phyloP scores from a whole-genome alignment of 768 basidiomycete species.

The Psilocybe cubensis region DNA sequence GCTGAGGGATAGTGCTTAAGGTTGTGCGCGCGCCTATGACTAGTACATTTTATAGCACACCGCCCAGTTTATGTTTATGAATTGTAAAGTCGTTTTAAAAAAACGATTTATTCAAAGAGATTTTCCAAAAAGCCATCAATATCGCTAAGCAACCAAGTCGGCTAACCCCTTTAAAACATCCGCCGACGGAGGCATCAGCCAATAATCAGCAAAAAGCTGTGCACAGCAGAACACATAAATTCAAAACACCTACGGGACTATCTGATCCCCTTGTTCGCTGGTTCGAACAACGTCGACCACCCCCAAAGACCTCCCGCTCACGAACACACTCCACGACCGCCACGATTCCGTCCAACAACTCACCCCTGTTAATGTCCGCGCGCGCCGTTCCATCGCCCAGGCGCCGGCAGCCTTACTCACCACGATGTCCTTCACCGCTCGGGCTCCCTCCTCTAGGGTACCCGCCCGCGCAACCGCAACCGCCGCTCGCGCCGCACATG shows the following conservation, averaged over 20 bases:
- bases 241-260: neutral
- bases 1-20: too few relatives aligned
- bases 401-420: constrained; percentile 22
- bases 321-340: constrained; percentile 15
- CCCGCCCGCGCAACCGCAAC: constrained; percentile 6
- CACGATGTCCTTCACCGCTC: constrained; percentile 23
- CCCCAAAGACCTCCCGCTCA: constrained; percentile 8
- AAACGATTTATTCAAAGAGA: too few relatives aligned
- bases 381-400: constrained; percentile 20
- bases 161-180: neutral
- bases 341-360: neutral
- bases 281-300: constrained; percentile 21
- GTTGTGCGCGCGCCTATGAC: too few relatives aligned
- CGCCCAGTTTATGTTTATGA: too few relatives aligned
- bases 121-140: too few relatives aligned
- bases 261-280: constrained; percentile 22
- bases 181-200: neutral
- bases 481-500: constrained; percentile 21
- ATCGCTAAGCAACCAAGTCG: neutral
- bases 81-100: too few relatives aligned
- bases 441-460: constrained; percentile 20
- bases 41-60: too few relatives aligned
- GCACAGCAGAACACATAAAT: constrained; percentile 19
- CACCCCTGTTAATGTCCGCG: constrained; percentile 14
- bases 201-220: constrained; percentile 13